Percentiles rank a stretch among this genome's conserved stretches.
Conservation (phyloP, 75 land plant genomes). For the Cupressus sempervirens region DNA sequence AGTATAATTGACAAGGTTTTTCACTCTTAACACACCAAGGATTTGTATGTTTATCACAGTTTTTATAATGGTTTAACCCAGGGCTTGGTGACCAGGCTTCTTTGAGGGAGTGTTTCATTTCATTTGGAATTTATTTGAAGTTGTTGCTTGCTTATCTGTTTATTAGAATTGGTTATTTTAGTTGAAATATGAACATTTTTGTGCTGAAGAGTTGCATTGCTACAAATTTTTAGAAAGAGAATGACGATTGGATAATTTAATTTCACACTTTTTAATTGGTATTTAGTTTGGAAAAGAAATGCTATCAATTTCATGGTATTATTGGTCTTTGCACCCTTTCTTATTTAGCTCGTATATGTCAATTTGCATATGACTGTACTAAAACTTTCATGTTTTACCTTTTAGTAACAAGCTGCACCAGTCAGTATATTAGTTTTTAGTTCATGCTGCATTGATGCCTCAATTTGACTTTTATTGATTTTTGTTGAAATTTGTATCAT, state of each 20-base stretch:
- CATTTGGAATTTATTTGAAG: background rate
- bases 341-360: background rate
- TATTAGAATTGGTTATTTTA: background rate
- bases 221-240: background rate
- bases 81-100: background rate
- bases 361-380: too few relatives aligned
- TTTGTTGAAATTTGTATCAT: background rate
- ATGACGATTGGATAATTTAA: background rate
- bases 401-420: background rate
- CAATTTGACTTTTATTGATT: too few relatives aligned
- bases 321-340: background rate
- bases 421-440: too few relatives aligned
- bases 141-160: background rate
- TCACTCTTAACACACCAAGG: background rate
- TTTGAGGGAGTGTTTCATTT: background rate
- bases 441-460: background rate
- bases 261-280: background rate
- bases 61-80: background rate
- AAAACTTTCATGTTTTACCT: too few relatives aligned
- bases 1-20: conserved; percentile 64
- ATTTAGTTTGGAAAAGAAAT: background rate
- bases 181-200: background rate
- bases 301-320: background rate
- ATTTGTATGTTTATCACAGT: background rate
- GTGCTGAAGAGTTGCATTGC: background rate